Percentiles rank a stretch among this genome's conserved stretches.
phyloP scores from a whole-genome alignment of 2,329 filamentous ascomycete species.

The Exophiala xenobiotica region DNA sequence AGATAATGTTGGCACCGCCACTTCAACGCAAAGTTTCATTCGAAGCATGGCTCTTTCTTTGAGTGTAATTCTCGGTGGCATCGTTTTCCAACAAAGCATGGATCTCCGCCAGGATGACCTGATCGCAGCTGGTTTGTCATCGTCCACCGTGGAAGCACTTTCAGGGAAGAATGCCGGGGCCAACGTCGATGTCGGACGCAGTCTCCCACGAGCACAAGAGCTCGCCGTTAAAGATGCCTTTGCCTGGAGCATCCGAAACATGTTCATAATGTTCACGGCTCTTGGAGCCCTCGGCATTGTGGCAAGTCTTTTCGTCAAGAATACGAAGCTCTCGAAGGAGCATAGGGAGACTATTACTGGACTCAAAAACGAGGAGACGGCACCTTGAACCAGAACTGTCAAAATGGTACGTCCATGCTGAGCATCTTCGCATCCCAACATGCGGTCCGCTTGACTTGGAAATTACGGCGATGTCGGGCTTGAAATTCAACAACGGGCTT shows the following conservation, averaged over 20 bases:
- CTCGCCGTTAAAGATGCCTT: slow-evolving; percentile 43
- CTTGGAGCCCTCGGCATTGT: slow-evolving; percentile 17
- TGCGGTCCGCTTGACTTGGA: background rate
- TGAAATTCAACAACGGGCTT: slow-evolving; percentile 9
- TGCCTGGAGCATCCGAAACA: slow-evolving; percentile 45
- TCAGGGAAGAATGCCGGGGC: slow-evolving; percentile 33
- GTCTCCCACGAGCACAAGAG: slow-evolving; percentile 35
- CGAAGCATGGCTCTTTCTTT: slow-evolving; percentile 59
- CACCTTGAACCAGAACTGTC: background rate
- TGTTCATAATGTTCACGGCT: slow-evolving; percentile 48
- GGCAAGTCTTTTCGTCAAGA: slow-evolving; percentile 38
- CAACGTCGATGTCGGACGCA: slow-evolving; percentile 30
- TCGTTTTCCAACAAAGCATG: slow-evolving; percentile 46
- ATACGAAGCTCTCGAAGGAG: slow-evolving; percentile 40
- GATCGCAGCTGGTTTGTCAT: slow-evolving; percentile 31
- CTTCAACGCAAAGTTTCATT: slow-evolving; percentile 61
- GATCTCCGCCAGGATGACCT: slow-evolving; percentile 21
- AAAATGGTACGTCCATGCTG: background rate
- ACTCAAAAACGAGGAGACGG: slow-evolving; percentile 35
- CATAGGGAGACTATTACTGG: slow-evolving; percentile 48
- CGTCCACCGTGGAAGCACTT: slow-evolving; percentile 22
- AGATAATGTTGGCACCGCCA: slow-evolving; percentile 57
- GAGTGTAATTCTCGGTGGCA: slow-evolving; percentile 59
- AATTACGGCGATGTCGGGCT: background rate
- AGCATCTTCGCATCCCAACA: slow-evolving; percentile 1